Base-by-base conservation (phyloP, 2,329 filamentous ascomycete species). In the Neonectria magnoliae region DNA sequence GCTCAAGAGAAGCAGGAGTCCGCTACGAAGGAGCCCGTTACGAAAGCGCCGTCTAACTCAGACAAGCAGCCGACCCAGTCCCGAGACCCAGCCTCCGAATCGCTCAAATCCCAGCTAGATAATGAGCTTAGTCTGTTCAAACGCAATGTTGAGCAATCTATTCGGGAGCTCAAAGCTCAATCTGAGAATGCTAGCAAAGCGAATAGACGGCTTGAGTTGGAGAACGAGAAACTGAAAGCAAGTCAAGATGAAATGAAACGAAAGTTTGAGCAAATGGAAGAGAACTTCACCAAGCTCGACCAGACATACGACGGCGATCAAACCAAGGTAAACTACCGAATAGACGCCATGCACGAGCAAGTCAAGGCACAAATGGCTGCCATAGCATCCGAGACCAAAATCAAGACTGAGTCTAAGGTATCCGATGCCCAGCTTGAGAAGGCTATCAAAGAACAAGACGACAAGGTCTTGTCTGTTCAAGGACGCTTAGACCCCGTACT, bases 221-320 rank as follows among this genome's bases (percentile, higher is more conserved):
- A 70, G 48, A 62, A 67, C 13, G 33, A 60, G 50, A 38, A 44
- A 18, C 58, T 73, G 7, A 58, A 48, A 52, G 54, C 56, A 5
- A 60, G 47, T 36, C 60, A 74, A 14, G 52, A 62, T 18, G 57
- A 67, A 13, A 64, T 72, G 27, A 63, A 42, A 22, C 54, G 59
- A 36, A 68, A 64, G 58, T 65, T 47, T 16, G 50, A 59, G 10
- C 41, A 55, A 7, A 41, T 73, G 31, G 63, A 73, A 55, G 60
- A 70, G 20, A 70, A 57, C 25, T 29, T 70, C 20, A 64, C 69
- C 6, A 57, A 42, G 9, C 67, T 81, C 7, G 72, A 76, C 44
- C 62, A 63, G 9, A 72, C 71, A 31, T 58, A 75, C 8, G 71
- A 76, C 9, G 66, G 76, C 2, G 20, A 31, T 42, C 29, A 38